Evolutionary conservation across 2,329 filamentous ascomycete genomes (phyloP), one percentile per base, ranked within the genome.

Genomic region (Akanthomyces muscarius): DNA sequence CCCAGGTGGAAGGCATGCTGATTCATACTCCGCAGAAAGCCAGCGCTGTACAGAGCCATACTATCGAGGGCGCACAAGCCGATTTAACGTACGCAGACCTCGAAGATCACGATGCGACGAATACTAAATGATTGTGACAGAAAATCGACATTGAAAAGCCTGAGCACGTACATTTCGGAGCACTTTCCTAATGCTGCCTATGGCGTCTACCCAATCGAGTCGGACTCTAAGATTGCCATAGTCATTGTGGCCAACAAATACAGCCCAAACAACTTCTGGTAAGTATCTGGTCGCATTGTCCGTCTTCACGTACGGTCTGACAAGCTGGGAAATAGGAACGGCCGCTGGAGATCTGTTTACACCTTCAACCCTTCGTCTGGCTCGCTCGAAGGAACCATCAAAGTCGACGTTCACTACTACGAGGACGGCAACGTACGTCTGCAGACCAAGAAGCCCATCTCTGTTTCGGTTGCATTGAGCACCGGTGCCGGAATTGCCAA

Each of bases 381-480:
- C 67, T 81, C 81, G 54, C 80, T 98, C 50, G 86, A 88, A 44
- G 95, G 95, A 70, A 87, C 83, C 64, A 88, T 98, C 76, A 92
- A 94, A 75, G 91, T 97, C 61, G 93, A 98, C 69, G 94, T 99
- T 58, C 95, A 99, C 82, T 99, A 99, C 83, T 99, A 99, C 80
- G 95, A 99, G 79, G 96, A 99, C 74, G 95, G 95, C 66, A 99
- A 99, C 73, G 95, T 99, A 63, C 89, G 95, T 2, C 84, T 99
- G 64, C 83, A 94, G 66, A 97, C 95, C n/a, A 89, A 86, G 71
- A 97, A 97, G 79, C 81, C 89, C 13, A 75, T 94, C 14, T 81
- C 81, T 0, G 75, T 84, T 3, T 85, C 84, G 10, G 75, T 90
- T n/a, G 76, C 86, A 1, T 87, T 84, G 1, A 82, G 81, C 45